Base-by-base conservation (phyloP, 2,329 filamentous ascomycete genomes). In the Xylariaceae sp. region DNA sequence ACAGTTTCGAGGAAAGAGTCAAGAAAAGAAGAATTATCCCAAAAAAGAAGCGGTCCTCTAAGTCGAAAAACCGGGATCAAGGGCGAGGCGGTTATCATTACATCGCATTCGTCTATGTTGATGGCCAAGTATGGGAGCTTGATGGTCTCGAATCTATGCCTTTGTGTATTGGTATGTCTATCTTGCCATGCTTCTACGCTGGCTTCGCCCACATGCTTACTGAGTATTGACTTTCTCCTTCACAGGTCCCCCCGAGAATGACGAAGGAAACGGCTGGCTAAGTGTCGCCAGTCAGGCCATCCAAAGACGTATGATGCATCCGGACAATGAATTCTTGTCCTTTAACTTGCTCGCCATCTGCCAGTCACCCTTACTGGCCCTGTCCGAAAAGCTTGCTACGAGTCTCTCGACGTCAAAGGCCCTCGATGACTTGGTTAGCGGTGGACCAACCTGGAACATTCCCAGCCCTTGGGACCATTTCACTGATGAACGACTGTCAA, bases 111-210 rank as follows among this genome's bases (percentile, higher is more conserved):
- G 84, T 96, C 32, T 89, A 89, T 2, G 80, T 84, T 11, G 77
- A 80, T n/a, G 85, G 82, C 2, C 76, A 82, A 53, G 80, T 96
- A 11, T 96, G 90, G 90, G 89, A 91, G 68, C 82, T 97, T 4
- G 92, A 97, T 70, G 92, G 92, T 3, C 75, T 96, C 27, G 84
- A 91, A 68, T 75, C 75, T 42, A 82, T 85, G 60, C 92, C 90
- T 2, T 79, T 83, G 35, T 80, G 77, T 53, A 74, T 91, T 53
- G 86, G 85, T 72, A 68, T 53, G 58, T 60, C 50, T 50, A 45
- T 66, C 56, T 57, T 62, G 27, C 27, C 11, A 35, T 55, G 40
- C 40, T 12, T 26, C n/a, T 3, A 29, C 26, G 9, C 11, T n/a
- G 30, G 32, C n/a, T 27, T 19, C 9, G 44, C 9, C 30, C 5